Percentiles rank a stretch among this genome's conserved stretches.
phyloP scores from a whole-genome alignment of 306 rosid genomes.

The Benincasa hispida region DNA sequence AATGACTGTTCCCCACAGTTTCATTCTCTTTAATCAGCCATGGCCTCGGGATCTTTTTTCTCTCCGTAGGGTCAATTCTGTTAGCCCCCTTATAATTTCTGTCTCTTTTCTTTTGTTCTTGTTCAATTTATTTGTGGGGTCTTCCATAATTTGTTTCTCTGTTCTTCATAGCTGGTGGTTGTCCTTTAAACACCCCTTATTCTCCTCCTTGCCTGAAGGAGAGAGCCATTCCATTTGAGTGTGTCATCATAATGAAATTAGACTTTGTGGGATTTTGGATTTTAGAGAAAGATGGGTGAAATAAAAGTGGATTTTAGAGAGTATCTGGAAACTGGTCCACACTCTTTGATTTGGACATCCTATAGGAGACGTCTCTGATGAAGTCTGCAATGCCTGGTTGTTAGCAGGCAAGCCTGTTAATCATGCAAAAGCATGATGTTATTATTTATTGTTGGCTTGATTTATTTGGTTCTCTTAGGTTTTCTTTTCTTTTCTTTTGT shows the following conservation, averaged over 20 bases:
- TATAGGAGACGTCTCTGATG: conserved; percentile 4
- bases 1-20: neutral
- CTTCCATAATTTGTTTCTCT: conserved; percentile 1
- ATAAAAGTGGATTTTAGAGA: conserved; percentile 4
- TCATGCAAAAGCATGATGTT: neutral
- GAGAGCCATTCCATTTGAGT: neutral
- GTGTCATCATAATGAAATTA: neutral
- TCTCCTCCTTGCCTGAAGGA: neutral
- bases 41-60: neutral
- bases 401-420: neutral
- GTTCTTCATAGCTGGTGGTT: neutral
- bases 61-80: neutral
- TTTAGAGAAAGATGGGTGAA: neutral
- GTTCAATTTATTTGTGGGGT: conserved; percentile 1
- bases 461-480: neutral
- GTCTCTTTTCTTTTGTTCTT: conserved; percentile 1
- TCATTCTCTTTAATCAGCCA: neutral
- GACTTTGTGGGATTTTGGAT: neutral
- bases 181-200: neutral
- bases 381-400: conserved; percentile 1
- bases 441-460: neutral
- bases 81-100: neutral
- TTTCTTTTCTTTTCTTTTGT: neutral
- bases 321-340: neutral
- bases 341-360: neutral